These are phyloP conservation scores for Lablab purpureus DNA, from an alignment of 306 rosid species.

Conservation along the genomic window DNA sequence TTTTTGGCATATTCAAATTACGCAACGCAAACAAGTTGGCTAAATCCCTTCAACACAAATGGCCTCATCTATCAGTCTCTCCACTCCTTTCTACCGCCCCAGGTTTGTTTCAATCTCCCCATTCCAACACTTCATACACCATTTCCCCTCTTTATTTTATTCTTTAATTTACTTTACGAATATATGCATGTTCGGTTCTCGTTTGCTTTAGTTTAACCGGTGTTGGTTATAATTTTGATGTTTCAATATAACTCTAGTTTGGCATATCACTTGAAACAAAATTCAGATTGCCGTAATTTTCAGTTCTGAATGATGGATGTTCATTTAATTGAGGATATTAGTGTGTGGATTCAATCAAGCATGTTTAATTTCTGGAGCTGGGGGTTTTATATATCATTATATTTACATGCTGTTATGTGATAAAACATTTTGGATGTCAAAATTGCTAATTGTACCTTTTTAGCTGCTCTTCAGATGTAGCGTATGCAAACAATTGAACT, in stretches of 20 bases:
- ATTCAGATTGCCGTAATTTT: not conserved
- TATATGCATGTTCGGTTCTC: not conserved
- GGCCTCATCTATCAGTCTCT: slow-evolving; percentile 45
- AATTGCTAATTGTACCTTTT: not conserved
- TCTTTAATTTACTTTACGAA: not conserved
- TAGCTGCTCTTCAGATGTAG: slow-evolving; percentile 31
- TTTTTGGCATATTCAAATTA: not conserved
- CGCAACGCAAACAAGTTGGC: not conserved
- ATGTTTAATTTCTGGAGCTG: not conserved
- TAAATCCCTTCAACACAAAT: slow-evolving; percentile 25
- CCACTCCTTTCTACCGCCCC: slow-evolving; percentile 26
- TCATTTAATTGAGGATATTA: not conserved
- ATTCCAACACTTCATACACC: not conserved
- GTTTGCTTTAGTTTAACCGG: not conserved
- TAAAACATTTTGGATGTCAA: slow-evolving; percentile 13
- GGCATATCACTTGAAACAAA: not conserved
- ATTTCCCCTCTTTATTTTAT: not conserved
- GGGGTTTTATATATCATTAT: not conserved
- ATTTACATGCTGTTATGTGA: not conserved
- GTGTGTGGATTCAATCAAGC: not conserved
- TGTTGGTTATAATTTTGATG: not conserved
- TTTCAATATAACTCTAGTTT: not conserved
- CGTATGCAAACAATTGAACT: slow-evolving; percentile 33
- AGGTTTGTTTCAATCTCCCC: slow-evolving; percentile 4
- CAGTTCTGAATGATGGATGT: not conserved